A percentile compares a stretch with the other conserved stretches of the same genome.
These are phyloP conservation scores for Thamnidium elegans DNA, from an alignment of 192 early-diverging fungal genomes.

Conservation along the genomic window DNA sequence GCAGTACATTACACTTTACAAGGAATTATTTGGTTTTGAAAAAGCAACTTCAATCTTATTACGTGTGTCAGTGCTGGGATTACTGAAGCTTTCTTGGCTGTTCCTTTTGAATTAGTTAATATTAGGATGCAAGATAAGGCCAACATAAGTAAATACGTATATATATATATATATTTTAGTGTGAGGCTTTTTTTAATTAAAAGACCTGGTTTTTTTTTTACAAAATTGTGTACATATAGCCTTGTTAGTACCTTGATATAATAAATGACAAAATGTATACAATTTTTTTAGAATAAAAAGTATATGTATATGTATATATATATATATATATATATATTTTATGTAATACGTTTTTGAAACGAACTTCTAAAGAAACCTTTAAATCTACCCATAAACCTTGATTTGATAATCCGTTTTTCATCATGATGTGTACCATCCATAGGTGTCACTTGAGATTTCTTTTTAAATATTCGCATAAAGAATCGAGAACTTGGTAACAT, in stretches of 20 bases:
- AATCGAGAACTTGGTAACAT: neutral
- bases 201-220: too few species aligned
- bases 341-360: neutral
- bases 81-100: conserved; percentile 90
- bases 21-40: conserved; percentile 65
- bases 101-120: conserved; percentile 92
- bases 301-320: too few species aligned
- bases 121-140: conserved; percentile 84
- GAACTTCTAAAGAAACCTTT: neutral
- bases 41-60: conserved; percentile 69
- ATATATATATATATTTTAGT: too few species aligned
- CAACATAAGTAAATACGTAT: conserved; percentile 33
- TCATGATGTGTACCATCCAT: neutral
- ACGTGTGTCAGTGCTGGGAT: conserved; percentile 88
- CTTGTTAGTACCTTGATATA: too few species aligned
- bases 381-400: neutral
- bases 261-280: too few species aligned
- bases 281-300: neutral
- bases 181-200: too few species aligned
- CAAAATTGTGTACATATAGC: too few species aligned
- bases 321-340: too few species aligned
- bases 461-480: conserved; percentile 13
- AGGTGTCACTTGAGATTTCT: conserved; percentile 5
- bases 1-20: conserved; percentile 69
- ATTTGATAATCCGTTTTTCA: neutral